Evolutionary conservation across 106 monocot genomes (phyloP).

Genomic region (Narthecium ossifragum): DNA sequence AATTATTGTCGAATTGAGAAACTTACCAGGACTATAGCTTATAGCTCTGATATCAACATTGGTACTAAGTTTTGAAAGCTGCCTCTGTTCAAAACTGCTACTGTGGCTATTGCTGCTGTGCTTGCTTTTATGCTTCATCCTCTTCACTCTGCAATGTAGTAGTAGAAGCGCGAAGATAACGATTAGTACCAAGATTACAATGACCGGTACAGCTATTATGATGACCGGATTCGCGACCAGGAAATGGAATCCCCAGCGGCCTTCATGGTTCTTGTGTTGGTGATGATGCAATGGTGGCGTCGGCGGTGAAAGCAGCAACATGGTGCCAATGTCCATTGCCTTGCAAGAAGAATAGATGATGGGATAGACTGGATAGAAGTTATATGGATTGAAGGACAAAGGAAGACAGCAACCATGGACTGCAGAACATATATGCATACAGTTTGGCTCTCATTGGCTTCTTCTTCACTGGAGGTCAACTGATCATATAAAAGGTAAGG

Average conservation of each 20-base stretch:
- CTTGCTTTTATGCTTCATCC: not conserved
- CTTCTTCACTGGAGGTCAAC: slow-evolving; percentile 1
- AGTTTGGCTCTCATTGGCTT: not conserved
- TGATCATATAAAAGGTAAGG: too few species aligned
- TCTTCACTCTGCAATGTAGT: not conserved
- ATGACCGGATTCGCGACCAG: slow-evolving; percentile 4
- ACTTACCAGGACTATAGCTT: slow-evolving; percentile 17
- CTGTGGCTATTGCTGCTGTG: slow-evolving; percentile 4
- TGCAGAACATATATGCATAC: not conserved
- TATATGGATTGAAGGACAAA: not conserved
- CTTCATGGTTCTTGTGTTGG: not conserved
- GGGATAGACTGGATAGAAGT: not conserved
- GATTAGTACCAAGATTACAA: slow-evolving; percentile 1
- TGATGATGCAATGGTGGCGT: not conserved
- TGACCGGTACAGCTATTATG: slow-evolving; percentile 15
- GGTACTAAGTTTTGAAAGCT: not conserved
- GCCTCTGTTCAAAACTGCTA: slow-evolving; percentile 7
- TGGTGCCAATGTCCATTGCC: not conserved
- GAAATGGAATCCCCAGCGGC: not conserved
- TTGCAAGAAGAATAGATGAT: too few species aligned
- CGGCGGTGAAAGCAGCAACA: not conserved
- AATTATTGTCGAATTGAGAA: not conserved
- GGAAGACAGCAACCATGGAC: not conserved
- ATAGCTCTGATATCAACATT: not conserved
- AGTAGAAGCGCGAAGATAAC: slow-evolving; percentile 3